A percentile compares a stretch with the other conserved stretches of the same genome.
These are phyloP conservation scores for Tardiomyces blankii DNA, from an alignment of 1,139 yeast species.

Conservation along the genomic window DNA sequence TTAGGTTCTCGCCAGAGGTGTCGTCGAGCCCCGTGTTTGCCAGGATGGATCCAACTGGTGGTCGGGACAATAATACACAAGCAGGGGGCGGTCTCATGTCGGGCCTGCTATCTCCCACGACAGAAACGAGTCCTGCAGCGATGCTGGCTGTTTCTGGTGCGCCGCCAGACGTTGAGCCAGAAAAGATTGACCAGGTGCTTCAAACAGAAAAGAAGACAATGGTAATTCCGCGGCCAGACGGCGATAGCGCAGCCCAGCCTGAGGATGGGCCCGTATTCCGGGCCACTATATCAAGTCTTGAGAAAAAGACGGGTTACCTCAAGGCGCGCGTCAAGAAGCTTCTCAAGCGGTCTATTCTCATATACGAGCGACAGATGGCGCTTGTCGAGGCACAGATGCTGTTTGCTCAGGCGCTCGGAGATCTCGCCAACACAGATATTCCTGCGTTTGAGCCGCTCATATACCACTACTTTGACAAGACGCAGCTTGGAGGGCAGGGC, in stretches of 20 bases:
- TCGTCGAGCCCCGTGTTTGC: neutral
- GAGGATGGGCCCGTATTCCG: conserved; percentile 75
- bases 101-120: neutral
- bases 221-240: conserved; percentile 17
- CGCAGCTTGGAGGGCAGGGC: neutral
- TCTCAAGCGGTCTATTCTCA: conserved; percentile 26
- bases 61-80: no score
- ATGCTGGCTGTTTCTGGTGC: no score
- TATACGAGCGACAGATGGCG: conserved; percentile 27
- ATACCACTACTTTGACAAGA: conserved; percentile 18
- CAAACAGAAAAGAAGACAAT: neutral
- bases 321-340: conserved; percentile 34
- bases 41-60: neutral
- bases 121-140: neutral
- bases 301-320: conserved; percentile 39
- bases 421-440: conserved; percentile 23
- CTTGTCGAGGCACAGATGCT: conserved; percentile 25
- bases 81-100: neutral
- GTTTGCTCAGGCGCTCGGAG: conserved; percentile 23
- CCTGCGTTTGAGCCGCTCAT: conserved; percentile 24
- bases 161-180: neutral
- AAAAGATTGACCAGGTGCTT: neutral
- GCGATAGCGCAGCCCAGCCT: conserved; percentile 17
- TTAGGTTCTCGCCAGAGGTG: neutral
- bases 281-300: conserved; percentile 43